phyloP scores from a whole-genome alignment of 73 alveolate genomes.

The Paramecium octaurelia region DNA sequence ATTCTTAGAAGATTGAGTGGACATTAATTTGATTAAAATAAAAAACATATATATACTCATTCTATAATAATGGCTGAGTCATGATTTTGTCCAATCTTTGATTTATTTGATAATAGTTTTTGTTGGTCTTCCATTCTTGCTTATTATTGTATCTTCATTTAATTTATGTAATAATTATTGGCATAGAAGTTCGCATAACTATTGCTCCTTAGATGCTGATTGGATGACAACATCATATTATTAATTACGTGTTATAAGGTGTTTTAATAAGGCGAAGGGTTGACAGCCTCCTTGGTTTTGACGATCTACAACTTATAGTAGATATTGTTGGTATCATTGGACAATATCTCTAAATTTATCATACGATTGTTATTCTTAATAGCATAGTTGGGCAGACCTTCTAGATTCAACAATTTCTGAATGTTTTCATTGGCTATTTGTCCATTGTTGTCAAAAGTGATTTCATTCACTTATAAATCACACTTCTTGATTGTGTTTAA shows the following conservation, averaged over 20 bases:
- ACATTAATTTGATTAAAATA: background rate
- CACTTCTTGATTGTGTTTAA: background rate
- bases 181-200: background rate
- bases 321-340: background rate
- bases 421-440: background rate
- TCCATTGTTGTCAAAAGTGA: background rate
- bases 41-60: background rate
- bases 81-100: background rate
- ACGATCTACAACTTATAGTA: constrained; percentile 28
- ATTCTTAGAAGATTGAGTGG: constrained; percentile 25
- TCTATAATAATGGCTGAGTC: constrained; percentile 2
- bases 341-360: background rate
- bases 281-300: constrained; percentile 83
- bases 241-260: background rate
- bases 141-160: background rate
- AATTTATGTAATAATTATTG: background rate
- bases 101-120: background rate
- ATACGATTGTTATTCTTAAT: background rate
- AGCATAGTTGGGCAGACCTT: background rate
- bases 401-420: background rate
- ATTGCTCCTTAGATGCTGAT: background rate
- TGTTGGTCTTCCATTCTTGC: background rate
- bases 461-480: background rate
- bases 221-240: constrained; percentile 9
- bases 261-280: constrained; percentile 79